Base-by-base conservation (phyloP, 345 rosid genomes). In the Schrenkiella parvula region DNA sequence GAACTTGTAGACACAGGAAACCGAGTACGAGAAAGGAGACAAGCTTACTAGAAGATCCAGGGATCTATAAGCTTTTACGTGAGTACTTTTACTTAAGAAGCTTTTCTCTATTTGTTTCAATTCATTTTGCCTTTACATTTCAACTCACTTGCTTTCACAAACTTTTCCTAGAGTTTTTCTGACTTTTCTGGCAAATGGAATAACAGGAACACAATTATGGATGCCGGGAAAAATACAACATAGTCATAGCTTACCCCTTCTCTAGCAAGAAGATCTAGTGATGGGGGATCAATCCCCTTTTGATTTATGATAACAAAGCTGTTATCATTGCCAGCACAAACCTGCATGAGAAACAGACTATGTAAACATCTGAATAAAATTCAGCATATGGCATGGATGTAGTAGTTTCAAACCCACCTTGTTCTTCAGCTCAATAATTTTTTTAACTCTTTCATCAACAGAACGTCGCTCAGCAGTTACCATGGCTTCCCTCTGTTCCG, bases 401-500 rank as follows among this genome's bases (percentile, higher is more conserved):
- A 25, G 25, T 29, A 4, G 44, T 71, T 25, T 39, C 19, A 68
- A 50, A 41, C 58, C 18, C 58, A 91, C 99, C 96, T 87, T 79
- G 68, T 93, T 85, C 82, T 91, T 95, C 38, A 91, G 81, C 54
- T 91, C 99, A 70, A 95, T 95, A 69, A 95, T 88, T 70, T 81
- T 91, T 78, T 66, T 72, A 41, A 91, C 96, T 86, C 92, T 85
- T 66, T 91, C 96, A 62, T 95, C 97, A 67, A 91, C 97, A 4
- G 87, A 82, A 41, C 82, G 93, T 84, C 99, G 79, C 83, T 95
- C 97, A 58, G 96, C 99, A 42, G 86, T 80, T 84, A 95, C 88
- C 99, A 95, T 95, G 22, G 96, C 90, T 83, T 95, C 99, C 79
- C 99, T 87, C 80, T 95, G 99, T 73, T 91, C 97, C 1, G 97